These are phyloP conservation scores for Microstegium vimineum DNA, from an alignment of 176 grass and related monocot species.

Conservation along the genomic window DNA sequence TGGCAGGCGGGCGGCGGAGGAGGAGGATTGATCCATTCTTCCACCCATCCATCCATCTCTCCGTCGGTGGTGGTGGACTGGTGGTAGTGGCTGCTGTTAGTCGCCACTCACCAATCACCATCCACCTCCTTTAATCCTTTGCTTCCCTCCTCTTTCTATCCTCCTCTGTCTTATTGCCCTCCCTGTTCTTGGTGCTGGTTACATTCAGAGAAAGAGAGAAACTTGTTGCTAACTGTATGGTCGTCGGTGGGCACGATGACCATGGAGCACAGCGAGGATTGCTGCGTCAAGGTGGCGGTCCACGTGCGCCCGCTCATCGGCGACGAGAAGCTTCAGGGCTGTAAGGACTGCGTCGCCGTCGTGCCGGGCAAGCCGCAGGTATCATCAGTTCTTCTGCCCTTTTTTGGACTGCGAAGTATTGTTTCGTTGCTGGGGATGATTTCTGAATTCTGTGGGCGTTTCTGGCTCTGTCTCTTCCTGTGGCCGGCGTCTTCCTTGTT, in stretches of 20 bases:
- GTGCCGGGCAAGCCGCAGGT: conserved; percentile 86
- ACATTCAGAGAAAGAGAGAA: not conserved
- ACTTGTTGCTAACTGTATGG: conserved; percentile 28
- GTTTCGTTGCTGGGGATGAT: not conserved
- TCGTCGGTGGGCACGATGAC: conserved; percentile 54
- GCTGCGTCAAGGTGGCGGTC: conserved; percentile 95
- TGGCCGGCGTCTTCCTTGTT: not conserved
- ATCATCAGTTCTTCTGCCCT: not conserved
- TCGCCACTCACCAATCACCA: conserved; percentile 26
- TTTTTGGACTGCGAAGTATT: not conserved
- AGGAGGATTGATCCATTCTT: conserved; percentile 24
- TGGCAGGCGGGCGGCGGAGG: conserved; percentile 4
- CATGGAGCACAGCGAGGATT: conserved; percentile 95
- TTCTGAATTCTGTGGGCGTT: not conserved
- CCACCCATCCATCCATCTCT: not conserved
- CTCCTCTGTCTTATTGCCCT: conserved; percentile 15
- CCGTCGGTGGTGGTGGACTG: not conserved
- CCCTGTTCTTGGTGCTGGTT: not conserved
- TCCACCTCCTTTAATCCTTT: conserved; percentile 42
- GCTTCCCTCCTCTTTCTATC: too few species aligned
- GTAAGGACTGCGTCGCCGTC: conserved; percentile 87
- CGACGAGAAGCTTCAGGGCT: conserved; percentile 95
- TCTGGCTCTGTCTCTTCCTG: not conserved
- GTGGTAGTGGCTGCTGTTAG: conserved; percentile 38
- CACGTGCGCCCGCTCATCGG: conserved; percentile 92